Evolutionary conservation across 2,329 filamentous ascomycete species (phyloP), one percentile per base, ranked within the genome.

Genomic region (Claviceps quebecensis): DNA sequence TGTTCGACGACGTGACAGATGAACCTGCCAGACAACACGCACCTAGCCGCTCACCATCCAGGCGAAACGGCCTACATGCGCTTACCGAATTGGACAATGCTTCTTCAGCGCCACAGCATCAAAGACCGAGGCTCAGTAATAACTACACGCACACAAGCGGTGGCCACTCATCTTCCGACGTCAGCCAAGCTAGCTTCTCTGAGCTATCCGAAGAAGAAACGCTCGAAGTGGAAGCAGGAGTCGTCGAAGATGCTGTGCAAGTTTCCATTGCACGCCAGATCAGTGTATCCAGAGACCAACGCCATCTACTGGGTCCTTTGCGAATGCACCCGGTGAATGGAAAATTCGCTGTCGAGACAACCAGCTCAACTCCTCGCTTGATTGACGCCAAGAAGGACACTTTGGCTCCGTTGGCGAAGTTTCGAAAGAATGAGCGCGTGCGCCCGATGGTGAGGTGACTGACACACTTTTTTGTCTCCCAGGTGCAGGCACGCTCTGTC

Each of bases 241-340:
- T 67, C 6, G 63, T 77, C 14, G 73, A 74, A 55, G 72, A 72
- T 44, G 77, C 80, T 1, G 80, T 82, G 4, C 77, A 84, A 63
- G 72, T 83, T 45, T 84, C 80, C 1, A 84, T 86, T 57, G 81
- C 81, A 0, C 72, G 83, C 1, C 81, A 85, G 61, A 83, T 86
- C 56, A 83, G 77, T 56, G 69, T 85, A 26, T 83, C 80, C 13
- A 69, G 75, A 13, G 73, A 80, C 63, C 82, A 84, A 63, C 71
- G 77, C 17, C 73, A 76, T 59, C 66, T 83, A 55, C 66, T 84
- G 17, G 72, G 75, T n/a, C 77, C 78, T 13, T 64, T 80, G 40
- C 69, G 73, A 65, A 55, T 51, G 45, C 51, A 50, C 37, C 47
- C 50, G 8, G 41, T 49, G 6, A 53, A 55, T 13, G 50, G 46